These are phyloP conservation scores for Metschnikowia dekortorum DNA, from an alignment of 805 yeast species.

Conservation along the genomic window DNA sequence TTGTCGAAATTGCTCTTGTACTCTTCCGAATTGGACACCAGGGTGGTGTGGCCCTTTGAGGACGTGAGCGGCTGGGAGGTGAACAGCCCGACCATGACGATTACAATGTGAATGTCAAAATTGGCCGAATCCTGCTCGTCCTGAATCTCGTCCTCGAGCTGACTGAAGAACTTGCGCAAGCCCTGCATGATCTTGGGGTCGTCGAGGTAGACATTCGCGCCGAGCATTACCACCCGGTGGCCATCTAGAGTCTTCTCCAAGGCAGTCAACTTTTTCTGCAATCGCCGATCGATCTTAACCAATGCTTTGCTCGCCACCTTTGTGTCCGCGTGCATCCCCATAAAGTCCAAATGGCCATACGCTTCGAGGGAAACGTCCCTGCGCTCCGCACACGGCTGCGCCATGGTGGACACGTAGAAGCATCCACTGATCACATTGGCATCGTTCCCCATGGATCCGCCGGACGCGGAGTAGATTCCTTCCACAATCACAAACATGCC, in stretches of 20 bases:
- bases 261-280: constrained; percentile 50
- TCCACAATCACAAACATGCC: constrained; percentile 81
- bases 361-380: constrained; percentile 63
- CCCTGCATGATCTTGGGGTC: constrained; percentile 56
- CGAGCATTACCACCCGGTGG: constrained; percentile 66
- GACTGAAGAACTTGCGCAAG: constrained; percentile 55
- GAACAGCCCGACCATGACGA: constrained; percentile 84
- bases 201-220: constrained; percentile 70
- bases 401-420: constrained; percentile 71
- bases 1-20: constrained; percentile 71
- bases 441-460: constrained; percentile 35
- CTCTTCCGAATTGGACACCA: constrained; percentile 47
- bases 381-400: constrained; percentile 86
- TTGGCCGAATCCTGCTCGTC: constrained; percentile 37
- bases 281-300: constrained; percentile 56
- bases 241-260: constrained; percentile 53
- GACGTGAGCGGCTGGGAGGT: constrained; percentile 59
- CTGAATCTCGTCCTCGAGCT: constrained; percentile 38
- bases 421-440: constrained; percentile 35
- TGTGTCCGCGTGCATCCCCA: constrained; percentile 36
- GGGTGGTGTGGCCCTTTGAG: constrained; percentile 45
- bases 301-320: constrained; percentile 12
- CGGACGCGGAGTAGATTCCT: constrained; percentile 74
- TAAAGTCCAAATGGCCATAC: constrained; percentile 74
- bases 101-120: constrained; percentile 46